A percentile compares a stretch with the other conserved stretches of the same genome.
phyloP scores from a whole-genome alignment of 345 rosid genomes.

The Eucalyptus tenuipes region DNA sequence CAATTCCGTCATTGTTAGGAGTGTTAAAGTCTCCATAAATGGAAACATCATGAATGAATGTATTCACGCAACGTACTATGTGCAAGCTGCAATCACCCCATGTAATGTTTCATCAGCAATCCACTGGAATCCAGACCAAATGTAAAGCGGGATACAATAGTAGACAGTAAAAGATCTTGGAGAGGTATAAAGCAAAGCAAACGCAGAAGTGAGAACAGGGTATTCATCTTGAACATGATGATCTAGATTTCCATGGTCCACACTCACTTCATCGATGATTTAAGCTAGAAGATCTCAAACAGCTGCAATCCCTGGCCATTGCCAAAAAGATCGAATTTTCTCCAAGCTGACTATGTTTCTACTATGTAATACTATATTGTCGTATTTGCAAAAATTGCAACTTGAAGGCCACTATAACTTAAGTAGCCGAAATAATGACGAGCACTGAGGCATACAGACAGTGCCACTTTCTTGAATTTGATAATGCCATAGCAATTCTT shows the following conservation, averaged over 20 bases:
- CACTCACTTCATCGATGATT: background rate
- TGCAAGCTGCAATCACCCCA: conserved; percentile 57
- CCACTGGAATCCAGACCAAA: background rate
- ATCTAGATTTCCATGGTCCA: background rate
- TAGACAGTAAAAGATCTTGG: background rate
- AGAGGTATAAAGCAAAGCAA: background rate
- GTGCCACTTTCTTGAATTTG: background rate
- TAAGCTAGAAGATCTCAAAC: background rate
- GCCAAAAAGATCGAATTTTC: background rate
- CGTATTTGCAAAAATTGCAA: too few relatives aligned
- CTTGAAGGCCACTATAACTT: too few relatives aligned
- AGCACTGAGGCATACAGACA: background rate
- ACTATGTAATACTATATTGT: too few relatives aligned
- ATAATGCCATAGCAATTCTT: background rate
- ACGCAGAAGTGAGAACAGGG: background rate
- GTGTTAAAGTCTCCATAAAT: conserved; percentile 78
- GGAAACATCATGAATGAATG: conserved; percentile 51
- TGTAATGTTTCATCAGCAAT: background rate
- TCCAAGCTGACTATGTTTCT: background rate
- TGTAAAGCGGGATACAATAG: background rate
- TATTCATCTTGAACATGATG: background rate
- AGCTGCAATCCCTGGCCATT: background rate
- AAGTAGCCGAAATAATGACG: background rate
- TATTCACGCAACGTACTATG: conserved; percentile 54
- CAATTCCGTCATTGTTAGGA: conserved; percentile 88